Base-by-base conservation (phyloP, 2,329 filamentous ascomycete genomes). In the Colletotrichum horii region DNA sequence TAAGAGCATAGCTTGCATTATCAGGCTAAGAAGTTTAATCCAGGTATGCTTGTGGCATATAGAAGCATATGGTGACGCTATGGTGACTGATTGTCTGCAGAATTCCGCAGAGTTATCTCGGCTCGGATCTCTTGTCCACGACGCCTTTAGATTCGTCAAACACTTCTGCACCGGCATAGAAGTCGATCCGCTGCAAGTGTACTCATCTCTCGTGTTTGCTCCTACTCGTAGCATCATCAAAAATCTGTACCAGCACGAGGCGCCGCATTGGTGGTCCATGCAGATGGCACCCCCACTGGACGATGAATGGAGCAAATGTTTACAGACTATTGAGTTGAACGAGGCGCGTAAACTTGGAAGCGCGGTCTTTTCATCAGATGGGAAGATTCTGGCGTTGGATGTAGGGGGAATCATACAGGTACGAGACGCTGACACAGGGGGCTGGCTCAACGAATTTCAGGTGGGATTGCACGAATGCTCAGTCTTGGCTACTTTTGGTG, bases 1-100 rank as follows among this genome's bases (percentile, higher is more conserved):
- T 1, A 34, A 76, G 70, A 81, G 79, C 4, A 62, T 81, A 11
- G 16, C 9, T 32, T 32, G 56, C 5, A 26, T 60, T 12, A 0
- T 9, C 22, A 4, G 3, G 8, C 52, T 56, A 4, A 56, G 26
- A 6, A 0, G 6, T 3, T 6, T 60, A 0, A 32, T 1, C 8
- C 24, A 32, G 56, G 56, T 60, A 60, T 30, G 56, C 4, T n/a
- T n/a, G 1, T 12, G 26, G 16, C 8, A 4, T 32, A 5, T 14
- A 32, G 6, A 30, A 30, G 14, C 7, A 16, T 30, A 6, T 8
- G 24, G 3, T 12, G 34, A 36, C 34, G 4, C 12, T 6, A 7
- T 32, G 11, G 7, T 14, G 11, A 58, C 55, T 60, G 4, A 60
- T 11, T 15, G 15, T 3, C 2, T 19, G 1, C 8, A 60, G 55